Conservation (phyloP, 2,329 filamentous ascomycete species). For the Amauroascus verrucosus region DNA sequence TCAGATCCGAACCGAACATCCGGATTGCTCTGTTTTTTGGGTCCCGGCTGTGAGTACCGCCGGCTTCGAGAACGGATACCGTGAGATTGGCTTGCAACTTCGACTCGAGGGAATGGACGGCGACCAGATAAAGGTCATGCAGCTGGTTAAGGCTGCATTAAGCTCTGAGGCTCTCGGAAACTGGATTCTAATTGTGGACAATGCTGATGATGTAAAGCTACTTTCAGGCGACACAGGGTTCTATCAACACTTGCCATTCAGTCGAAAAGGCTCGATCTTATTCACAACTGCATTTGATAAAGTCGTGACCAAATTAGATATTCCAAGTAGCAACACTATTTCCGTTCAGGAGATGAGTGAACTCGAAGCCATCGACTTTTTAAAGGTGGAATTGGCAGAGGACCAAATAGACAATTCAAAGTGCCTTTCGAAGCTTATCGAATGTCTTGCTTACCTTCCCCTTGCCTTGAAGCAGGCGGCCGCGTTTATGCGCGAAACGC, state of each 20-base stretch:
- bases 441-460: background rate
- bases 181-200: conserved; percentile 2
- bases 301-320: background rate
- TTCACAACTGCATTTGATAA: background rate
- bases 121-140: background rate
- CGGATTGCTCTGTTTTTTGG: background rate
- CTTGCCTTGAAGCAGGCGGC: background rate
- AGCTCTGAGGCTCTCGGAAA: background rate
- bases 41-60: background rate
- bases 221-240: background rate
- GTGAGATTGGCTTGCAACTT: background rate
- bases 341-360: background rate
- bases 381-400: background rate
- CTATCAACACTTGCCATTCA: background rate
- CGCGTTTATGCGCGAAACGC: background rate
- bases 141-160: background rate
- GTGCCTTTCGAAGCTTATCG: no score
- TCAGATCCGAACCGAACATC: background rate
- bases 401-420: background rate
- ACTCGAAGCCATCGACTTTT: background rate
- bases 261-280: background rate
- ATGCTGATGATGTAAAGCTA: background rate
- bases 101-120: no score
- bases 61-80: background rate
- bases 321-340: background rate